Evolutionary conservation across 768 basidiomycete species (phyloP), one percentile per base, ranked within the genome.

Genomic region (Leccinum variicolor): DNA sequence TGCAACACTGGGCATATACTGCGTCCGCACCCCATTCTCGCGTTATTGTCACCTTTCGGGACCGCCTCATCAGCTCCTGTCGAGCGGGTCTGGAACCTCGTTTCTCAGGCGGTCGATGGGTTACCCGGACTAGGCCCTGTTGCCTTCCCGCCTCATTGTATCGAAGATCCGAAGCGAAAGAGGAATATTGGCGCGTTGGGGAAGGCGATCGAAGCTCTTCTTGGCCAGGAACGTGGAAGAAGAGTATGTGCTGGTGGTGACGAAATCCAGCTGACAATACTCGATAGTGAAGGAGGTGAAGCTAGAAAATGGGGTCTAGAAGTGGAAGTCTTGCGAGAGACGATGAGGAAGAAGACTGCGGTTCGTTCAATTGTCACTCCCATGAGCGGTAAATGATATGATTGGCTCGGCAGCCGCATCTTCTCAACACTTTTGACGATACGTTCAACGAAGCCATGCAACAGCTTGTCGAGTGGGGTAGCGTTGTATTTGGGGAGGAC

Each of bases 391-490:
- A 47, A 57, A 51, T 71, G 52, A 65, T 62, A 60, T 48, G 58
- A 59, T 64, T 56, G 63, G 55, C 56, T 62, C 50, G 52, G 52
- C 64, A 89, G 89, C 76, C 80, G 34, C 79, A 81, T 58, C 74
- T 87, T 66, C 72, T 82, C 58, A 74, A 75, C 9, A 75, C 74
- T 11, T 89, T 90, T 65, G 84, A 87, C 66, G 88, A 89, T 54
- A 83, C 86, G 43, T 93, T 90, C 66, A 79, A 85, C 63, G 85
- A 88, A 69, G 92, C 92, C 21, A 84, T 94, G 58, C 84, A 87
- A 61, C 85, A 93, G 64, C 74, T 94, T 53, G 76, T 83, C 48
- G 78, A 84, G 66, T 90, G 86, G 84, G 89, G 87, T 55, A 85
- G 86, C 17, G 79, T 92, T 25, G 76, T 89, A 57, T 77, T 86